These are phyloP conservation scores for Debaryomycetaceae sp. DNA, from an alignment of 1,139 yeast genomes.

Conservation along the genomic window DNA sequence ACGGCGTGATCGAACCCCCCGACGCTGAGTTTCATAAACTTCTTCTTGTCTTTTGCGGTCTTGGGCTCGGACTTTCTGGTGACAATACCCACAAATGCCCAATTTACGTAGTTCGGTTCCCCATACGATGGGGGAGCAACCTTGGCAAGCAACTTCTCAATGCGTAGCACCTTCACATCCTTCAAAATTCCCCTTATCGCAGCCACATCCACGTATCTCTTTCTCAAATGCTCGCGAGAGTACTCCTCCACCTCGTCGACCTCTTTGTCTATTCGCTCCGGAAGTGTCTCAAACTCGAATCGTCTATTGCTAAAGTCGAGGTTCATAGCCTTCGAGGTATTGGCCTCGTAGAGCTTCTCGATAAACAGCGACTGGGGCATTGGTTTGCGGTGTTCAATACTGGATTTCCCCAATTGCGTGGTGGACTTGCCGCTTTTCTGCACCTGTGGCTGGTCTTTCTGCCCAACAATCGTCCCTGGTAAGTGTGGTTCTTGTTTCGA, in stretches of 20 bases:
- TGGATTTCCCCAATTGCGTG: background rate
- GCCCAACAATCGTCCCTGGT: background rate
- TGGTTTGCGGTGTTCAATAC: background rate
- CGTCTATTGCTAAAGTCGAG: constrained; percentile 19
- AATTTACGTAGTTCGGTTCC: constrained; percentile 71
- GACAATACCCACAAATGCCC: constrained; percentile 71
- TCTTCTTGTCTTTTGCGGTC: constrained; percentile 32
- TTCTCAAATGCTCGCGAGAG: constrained; percentile 15
- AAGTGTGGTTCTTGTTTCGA: background rate
- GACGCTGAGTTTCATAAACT: constrained; percentile 55
- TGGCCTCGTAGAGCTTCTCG: constrained; percentile 11
- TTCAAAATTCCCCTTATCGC: constrained; percentile 31
- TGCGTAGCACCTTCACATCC: constrained; percentile 50
- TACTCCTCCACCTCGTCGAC: constrained; percentile 17
- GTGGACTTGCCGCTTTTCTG: background rate
- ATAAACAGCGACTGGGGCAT: constrained; percentile 11
- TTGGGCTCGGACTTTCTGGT: constrained; percentile 54
- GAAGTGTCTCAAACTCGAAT: constrained; percentile 16
- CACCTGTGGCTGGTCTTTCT: background rate
- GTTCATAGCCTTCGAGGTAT: constrained; percentile 1
- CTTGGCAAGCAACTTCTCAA: constrained; percentile 59
- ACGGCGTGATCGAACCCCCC: constrained; percentile 64
- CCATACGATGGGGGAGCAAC: constrained; percentile 64
- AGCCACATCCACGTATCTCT: constrained; percentile 43
- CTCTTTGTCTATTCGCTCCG: constrained; percentile 8